Evolutionary conservation across 805 yeast genomes (phyloP), one percentile per base, ranked within the genome.

Genomic region (Wickerhamiella shivajii): DNA sequence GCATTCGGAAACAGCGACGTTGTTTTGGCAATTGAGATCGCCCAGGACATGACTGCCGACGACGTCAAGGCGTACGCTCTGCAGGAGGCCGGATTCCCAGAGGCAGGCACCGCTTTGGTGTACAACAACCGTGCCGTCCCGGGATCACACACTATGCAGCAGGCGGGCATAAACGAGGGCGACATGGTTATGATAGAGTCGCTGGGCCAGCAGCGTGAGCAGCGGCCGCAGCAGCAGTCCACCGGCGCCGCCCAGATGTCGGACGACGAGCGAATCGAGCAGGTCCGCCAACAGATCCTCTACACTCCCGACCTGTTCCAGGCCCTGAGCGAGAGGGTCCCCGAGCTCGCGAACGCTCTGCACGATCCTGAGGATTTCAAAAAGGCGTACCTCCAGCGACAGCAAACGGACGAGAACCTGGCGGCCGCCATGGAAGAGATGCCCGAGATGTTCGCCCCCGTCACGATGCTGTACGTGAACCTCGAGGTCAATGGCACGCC

Each of bases 401-500:
- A 70, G 44, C 79, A 74, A 25, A 74, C 87, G 30, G 80, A 81
- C 39, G 92, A 81, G 41, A 34, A 83, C 49, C 61, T 78, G 62
- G 64, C 71, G 29, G 63, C 71, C 42, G 97, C 98, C 0, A 64
- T 74, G 51, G 96, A 85, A 38, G 73, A 75, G 34, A 71, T 87
- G 4, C 98, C 99, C 0, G 99, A 90, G 52, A 66, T 79, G 23
- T 90, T 90, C 57, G 75, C 84, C 0, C 56, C 67, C 0, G 92
- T 87, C 3, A 69, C 69, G 20, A 84, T 90, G 94, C 64, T 90
- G 24, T 87, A 76, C 55, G 72, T 90, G 11, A 64, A 73, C 36
- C 64, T 83, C 25, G 75, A 71, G 43, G 76, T 87, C 23, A 85
- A 90, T 47, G 87, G 90, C 1, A 63, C 66, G 29, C 73, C 75